Evolutionary conservation across 225 moss, liverwort and hornwort species (phyloP), one percentile per base, ranked within the genome.

Genomic region (Takakia lepidozioides): DNA sequence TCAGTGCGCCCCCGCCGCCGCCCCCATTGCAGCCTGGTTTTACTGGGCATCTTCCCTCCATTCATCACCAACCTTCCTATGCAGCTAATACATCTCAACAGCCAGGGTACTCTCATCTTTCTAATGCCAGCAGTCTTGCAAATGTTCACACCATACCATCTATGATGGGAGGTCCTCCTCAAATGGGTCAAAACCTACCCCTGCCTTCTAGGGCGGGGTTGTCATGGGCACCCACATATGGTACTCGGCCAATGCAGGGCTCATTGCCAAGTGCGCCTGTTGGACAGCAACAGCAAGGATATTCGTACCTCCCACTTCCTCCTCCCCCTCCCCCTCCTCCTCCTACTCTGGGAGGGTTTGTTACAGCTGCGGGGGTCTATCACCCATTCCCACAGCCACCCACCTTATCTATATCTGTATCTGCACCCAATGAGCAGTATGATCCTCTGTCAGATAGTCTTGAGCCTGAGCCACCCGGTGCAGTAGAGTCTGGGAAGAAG

Each of bases 401-500:
- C 47, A 46, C 32, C n/a, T n/a, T n/a, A n/a, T n/a, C n/a, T n/a
- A n/a, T 32, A 32, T 7, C 8, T 32, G 38, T 35, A 11, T 25
- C 59, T 35, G 13, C 23, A 51, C 25, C 35, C 18, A 54, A 45
- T 19, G 75, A 73, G 24, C 76, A 83, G 43, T 84, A 75, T 42
- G 72, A 70, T 57, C 61, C 82, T 5, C 55, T 75, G 57, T 59
- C 82, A 16, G 75, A 73, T 29, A 70, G 68, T 48, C 27, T 76
- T 40, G 88, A 89, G 58, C 80, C 85, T 20, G 80, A 63, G 29
- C 80, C 82, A 10, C 88, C 82, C 20, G 85, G 82, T 58, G 73
- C 82, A 45, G 65, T 51, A 15, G 66, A 67, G 15, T 41, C 75
- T 51, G 59, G 63, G 58, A n/a, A n/a, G n/a, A n/a, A n/a, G n/a